A percentile compares a stretch with the other conserved stretches of the same genome.
Evolutionary conservation across 176 grass and related monocot genomes (phyloP).

Genomic region (Musa schizocarpa): DNA sequence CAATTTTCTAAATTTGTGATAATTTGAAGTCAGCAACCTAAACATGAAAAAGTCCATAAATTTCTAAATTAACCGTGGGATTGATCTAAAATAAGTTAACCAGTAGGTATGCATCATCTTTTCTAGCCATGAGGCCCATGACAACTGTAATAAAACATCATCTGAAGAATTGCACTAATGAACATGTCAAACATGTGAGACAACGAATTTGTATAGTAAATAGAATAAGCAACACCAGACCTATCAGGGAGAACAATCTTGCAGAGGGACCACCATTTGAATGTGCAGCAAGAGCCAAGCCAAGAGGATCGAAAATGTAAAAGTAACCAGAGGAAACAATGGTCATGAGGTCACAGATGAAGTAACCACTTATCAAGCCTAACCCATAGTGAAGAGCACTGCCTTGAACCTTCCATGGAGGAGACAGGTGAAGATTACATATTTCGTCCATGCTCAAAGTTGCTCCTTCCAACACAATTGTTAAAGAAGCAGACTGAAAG

Average conservation of each 20-base stretch:
- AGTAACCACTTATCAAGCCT: slow-evolving; percentile 89
- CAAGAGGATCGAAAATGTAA: slow-evolving; percentile 91
- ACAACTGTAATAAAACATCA: no score
- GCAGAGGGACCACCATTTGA: slow-evolving; percentile 48
- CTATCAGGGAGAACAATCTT: slow-evolving; percentile 85
- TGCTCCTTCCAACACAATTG: slow-evolving; percentile 85
- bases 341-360: slow-evolving; percentile 75
- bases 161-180: no score
- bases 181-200: neutral
- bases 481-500: slow-evolving; percentile 82
- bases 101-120: no score
- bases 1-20: neutral
- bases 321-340: slow-evolving; percentile 87
- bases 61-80: no score
- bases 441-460: slow-evolving; percentile 71
- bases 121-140: no score
- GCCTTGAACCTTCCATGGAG: slow-evolving; percentile 91
- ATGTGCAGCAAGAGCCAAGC: slow-evolving; percentile 50
- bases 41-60: no score
- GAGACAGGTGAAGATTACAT: slow-evolving; percentile 71
- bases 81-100: no score
- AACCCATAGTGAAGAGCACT: slow-evolving; percentile 74
- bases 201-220: neutral
- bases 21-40: no score
- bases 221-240: slow-evolving; percentile 20